Conservation (phyloP, 2,329 filamentous ascomycete species). For the Aspergillus spinulosporus region DNA sequence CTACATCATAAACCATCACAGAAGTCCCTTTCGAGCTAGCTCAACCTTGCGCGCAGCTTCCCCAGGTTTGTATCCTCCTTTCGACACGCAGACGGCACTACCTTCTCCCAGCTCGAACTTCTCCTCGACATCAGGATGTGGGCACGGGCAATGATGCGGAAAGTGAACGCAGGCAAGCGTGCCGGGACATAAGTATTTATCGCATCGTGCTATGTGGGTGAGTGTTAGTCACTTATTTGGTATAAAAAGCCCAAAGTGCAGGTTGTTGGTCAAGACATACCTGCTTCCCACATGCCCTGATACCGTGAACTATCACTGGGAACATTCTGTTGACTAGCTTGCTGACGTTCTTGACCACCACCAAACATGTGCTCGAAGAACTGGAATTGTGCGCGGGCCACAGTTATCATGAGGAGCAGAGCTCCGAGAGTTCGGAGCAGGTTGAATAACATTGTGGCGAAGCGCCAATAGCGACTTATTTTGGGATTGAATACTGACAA, state of each 20-base stretch:
- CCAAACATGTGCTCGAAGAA: slow-evolving; percentile 99
- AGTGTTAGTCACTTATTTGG: slow-evolving; percentile 5
- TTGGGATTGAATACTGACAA: neutral
- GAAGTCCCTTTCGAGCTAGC: slow-evolving; percentile 50
- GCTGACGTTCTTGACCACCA: slow-evolving; percentile 57
- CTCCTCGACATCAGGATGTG: slow-evolving; percentile 73
- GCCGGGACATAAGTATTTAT: slow-evolving; percentile 90
- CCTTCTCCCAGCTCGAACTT: slow-evolving; percentile 65
- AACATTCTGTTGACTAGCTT: slow-evolving; percentile 69
- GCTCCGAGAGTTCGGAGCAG: slow-evolving; percentile 34
- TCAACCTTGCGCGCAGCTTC: slow-evolving; percentile 52
- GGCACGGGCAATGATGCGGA: slow-evolving; percentile 94
- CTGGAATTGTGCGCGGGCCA: slow-evolving; percentile 77
- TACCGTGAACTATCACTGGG: slow-evolving; percentile 83
- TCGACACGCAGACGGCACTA: slow-evolving; percentile 50
- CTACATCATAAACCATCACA: slow-evolving; percentile 33
- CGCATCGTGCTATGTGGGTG: slow-evolving; percentile 67
- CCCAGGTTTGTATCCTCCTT: slow-evolving; percentile 49
- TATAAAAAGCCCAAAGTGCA: slow-evolving; percentile 18
- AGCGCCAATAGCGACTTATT: neutral
- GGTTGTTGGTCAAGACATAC: slow-evolving; percentile 44
- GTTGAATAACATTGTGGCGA: slow-evolving; percentile 28
- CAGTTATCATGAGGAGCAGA: slow-evolving; percentile 61
- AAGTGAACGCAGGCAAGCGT: slow-evolving; percentile 94
- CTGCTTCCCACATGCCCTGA: slow-evolving; percentile 65